phyloP scores from a whole-genome alignment of 306 rosid species.

The Trichosanthes cucumerina region DNA sequence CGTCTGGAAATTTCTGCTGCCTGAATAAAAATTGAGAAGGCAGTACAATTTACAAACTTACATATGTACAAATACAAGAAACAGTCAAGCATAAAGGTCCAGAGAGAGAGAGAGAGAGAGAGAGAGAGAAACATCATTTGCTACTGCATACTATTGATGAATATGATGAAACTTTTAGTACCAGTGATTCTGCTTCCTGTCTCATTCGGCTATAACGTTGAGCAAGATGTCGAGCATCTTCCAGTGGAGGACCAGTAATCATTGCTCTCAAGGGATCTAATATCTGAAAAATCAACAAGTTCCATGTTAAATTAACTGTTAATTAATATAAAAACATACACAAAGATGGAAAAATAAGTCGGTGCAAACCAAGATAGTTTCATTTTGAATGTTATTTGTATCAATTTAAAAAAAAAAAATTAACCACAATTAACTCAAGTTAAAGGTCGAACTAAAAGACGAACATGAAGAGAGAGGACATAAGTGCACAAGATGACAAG shows the following conservation, averaged over 20 bases:
- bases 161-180: slow-evolving; percentile 11
- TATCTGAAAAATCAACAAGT: slow-evolving; percentile 38
- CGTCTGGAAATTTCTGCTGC: slow-evolving; percentile 66
- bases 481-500: neutral
- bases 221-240: slow-evolving; percentile 99
- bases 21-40: slow-evolving; percentile 26
- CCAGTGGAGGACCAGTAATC: slow-evolving; percentile 73
- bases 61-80: neutral
- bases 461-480: neutral
- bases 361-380: neutral
- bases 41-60: neutral
- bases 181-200: slow-evolving; percentile 88
- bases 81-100: neutral
- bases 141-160: neutral
- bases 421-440: neutral
- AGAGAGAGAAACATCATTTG: neutral
- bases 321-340: neutral
- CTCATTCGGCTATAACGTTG: slow-evolving; percentile 96
- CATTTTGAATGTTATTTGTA: neutral
- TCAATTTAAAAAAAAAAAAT: neutral
- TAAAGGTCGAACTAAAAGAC: neutral
- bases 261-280: slow-evolving; percentile 95
- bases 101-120: neutral
- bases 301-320: neutral
- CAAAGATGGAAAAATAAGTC: neutral